phyloP scores from a whole-genome alignment of 2,329 filamentous ascomycete species.

The Cercospora zeina region DNA sequence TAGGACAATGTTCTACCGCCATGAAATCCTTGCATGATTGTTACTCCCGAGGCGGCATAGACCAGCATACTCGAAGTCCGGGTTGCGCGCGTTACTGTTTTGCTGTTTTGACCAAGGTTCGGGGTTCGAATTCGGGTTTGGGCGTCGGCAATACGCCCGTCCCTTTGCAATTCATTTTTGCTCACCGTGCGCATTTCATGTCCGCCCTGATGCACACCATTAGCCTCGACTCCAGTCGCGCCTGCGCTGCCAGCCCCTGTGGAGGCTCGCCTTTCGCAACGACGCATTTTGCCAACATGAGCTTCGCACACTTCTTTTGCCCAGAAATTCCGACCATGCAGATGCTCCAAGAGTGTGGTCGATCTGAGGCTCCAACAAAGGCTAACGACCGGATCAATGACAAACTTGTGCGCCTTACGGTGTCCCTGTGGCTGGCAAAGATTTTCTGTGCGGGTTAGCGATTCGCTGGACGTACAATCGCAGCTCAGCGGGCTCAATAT shows the following conservation, averaged over 20 bases:
- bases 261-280: not conserved
- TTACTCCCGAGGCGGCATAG: constrained; percentile 5
- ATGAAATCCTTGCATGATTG: constrained; percentile 6
- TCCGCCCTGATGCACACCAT: not conserved
- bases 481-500: not conserved
- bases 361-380: not conserved
- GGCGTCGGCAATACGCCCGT: not conserved
- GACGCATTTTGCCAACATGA: not conserved
- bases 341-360: not conserved
- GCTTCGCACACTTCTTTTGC: not conserved
- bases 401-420: not conserved
- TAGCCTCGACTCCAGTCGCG: not conserved
- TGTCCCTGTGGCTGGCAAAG: not conserved
- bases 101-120: not conserved
- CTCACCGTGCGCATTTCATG: not conserved
- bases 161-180: not conserved
- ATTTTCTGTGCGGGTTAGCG: not conserved
- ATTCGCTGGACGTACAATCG: not conserved
- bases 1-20: constrained; percentile 5
- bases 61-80: constrained; percentile 7
- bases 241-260: not conserved
- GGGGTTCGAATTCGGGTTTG: not conserved
- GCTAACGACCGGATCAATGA: not conserved
- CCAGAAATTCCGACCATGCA: not conserved
- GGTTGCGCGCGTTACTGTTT: constrained; percentile 9